phyloP scores from a whole-genome alignment of 768 basidiomycete genomes.

The Mycena metata region DNA sequence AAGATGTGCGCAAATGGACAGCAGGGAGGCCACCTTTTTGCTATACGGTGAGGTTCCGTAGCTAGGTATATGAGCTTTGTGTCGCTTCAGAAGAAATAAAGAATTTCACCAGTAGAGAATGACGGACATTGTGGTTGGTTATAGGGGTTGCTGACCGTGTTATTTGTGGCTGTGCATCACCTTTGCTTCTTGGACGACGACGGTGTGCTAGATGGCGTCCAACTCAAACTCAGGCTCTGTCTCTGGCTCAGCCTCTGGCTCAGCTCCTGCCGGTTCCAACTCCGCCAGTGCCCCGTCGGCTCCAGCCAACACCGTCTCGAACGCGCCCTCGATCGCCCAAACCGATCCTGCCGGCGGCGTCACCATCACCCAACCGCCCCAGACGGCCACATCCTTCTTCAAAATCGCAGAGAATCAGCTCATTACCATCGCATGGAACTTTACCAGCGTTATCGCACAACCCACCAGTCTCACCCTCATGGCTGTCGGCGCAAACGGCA shows the following conservation, averaged over 20 bases:
- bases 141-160: too few relatives aligned
- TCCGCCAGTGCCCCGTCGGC: neutral
- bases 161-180: neutral
- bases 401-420: slow-evolving; percentile 82
- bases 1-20: too few relatives aligned
- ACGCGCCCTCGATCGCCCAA: slow-evolving; percentile 55
- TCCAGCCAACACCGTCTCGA: neutral
- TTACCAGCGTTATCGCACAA: slow-evolving; percentile 77
- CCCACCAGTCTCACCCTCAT: slow-evolving; percentile 85
- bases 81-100: too few relatives aligned
- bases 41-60: too few relatives aligned
- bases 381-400: slow-evolving; percentile 86
- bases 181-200: neutral
- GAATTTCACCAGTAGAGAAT: too few relatives aligned
- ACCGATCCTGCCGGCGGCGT: slow-evolving; percentile 74
- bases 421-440: slow-evolving; percentile 94
- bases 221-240: neutral
- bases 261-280: neutral
- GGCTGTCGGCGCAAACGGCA: slow-evolving; percentile 88
- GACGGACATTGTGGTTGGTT: too few relatives aligned
- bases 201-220: neutral
- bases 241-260: slow-evolving; percentile 18
- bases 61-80: too few relatives aligned
- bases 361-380: slow-evolving; percentile 84
- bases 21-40: too few relatives aligned